Evolutionary conservation across 331 rosid genomes (phyloP).

Genomic region (Saraca asoca): DNA sequence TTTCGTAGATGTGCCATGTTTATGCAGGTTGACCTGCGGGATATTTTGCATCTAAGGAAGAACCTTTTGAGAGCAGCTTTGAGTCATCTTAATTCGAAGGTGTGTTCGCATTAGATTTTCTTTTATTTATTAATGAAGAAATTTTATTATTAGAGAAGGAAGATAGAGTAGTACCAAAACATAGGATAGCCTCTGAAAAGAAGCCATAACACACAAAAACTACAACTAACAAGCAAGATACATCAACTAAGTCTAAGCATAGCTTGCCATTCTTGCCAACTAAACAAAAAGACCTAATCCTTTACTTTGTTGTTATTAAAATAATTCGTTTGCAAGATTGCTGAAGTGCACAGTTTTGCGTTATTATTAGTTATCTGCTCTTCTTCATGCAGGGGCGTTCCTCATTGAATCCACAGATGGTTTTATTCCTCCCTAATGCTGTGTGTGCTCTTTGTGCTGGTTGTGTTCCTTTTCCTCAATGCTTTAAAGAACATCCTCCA

Average conservation of each 20-base stretch:
- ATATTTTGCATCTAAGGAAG: slow-evolving; percentile 68
- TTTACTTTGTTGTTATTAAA: not conserved
- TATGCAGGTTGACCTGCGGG: slow-evolving; percentile 72
- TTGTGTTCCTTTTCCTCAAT: slow-evolving; percentile 54
- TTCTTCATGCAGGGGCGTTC: slow-evolving; percentile 56
- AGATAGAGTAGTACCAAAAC: no score
- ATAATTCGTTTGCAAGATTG: slow-evolving; percentile 14
- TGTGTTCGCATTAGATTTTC: slow-evolving; percentile 33
- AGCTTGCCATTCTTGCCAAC: no score
- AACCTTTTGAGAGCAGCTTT: slow-evolving; percentile 64
- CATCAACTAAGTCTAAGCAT: no score
- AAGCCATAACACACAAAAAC: no score
- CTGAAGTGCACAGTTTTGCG: slow-evolving; percentile 1
- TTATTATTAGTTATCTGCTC: slow-evolving; percentile 8
- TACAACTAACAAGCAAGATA: no score
- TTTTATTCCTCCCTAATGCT: slow-evolving; percentile 72
- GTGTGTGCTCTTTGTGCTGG: slow-evolving; percentile 81
- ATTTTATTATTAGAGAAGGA: no score
- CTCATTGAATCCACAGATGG: slow-evolving; percentile 52
- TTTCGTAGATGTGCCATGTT: slow-evolving; percentile 23
- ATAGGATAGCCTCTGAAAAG: no score
- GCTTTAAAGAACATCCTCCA: slow-evolving; percentile 43
- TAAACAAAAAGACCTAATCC: not conserved
- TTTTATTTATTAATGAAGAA: not conserved
- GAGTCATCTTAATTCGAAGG: slow-evolving; percentile 70